Evolutionary conservation across 192 early-diverging fungal species (phyloP).

Genomic region (Coemansia reversa): DNA sequence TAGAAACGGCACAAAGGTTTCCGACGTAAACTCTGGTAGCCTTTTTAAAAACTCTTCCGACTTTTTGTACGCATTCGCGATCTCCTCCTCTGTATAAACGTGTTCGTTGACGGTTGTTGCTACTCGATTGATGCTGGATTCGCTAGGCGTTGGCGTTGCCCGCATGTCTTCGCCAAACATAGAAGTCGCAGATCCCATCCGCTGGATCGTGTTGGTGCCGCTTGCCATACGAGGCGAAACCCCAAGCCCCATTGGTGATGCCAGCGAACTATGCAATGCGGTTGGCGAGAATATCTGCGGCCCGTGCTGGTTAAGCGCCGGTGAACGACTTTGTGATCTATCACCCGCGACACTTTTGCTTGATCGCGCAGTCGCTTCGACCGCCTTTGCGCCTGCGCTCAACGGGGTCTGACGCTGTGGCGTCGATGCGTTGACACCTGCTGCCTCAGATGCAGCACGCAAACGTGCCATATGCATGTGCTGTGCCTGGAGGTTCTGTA

Average conservation of each 20-base stretch:
- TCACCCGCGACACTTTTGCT: conserved; percentile 34
- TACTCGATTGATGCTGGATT: conserved; percentile 13
- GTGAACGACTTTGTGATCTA: conserved; percentile 36
- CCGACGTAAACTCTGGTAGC: conserved; percentile 39
- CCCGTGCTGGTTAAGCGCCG: conserved; percentile 27
- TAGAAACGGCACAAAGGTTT: conserved; percentile 41
- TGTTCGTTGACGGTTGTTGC: conserved; percentile 6
- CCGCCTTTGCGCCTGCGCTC: conserved; percentile 3
- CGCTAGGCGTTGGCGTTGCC: conserved; percentile 44
- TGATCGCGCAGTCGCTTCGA: conserved; percentile 6
- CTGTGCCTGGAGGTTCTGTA: conserved; percentile 38
- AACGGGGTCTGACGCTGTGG: conserved; percentile 24
- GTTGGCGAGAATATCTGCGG: conserved; percentile 36
- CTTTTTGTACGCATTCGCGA: conserved; percentile 32
- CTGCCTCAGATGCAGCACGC: conserved; percentile 7
- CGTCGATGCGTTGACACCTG: conserved; percentile 12
- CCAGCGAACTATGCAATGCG: conserved; percentile 23
- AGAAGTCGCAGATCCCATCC: conserved; percentile 36
- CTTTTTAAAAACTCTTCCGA: conserved; percentile 45
- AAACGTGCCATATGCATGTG: conserved; percentile 20
- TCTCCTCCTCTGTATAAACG: conserved; percentile 39
- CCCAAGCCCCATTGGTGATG: conserved; percentile 23
- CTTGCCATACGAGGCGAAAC: conserved; percentile 19
- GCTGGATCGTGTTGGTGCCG: conserved; percentile 19
- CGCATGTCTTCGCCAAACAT: conserved; percentile 33